Percentiles rank a stretch among this genome's conserved stretches.
Conservation (phyloP, 306 rosid genomes). For the Sicyos baderoa region DNA sequence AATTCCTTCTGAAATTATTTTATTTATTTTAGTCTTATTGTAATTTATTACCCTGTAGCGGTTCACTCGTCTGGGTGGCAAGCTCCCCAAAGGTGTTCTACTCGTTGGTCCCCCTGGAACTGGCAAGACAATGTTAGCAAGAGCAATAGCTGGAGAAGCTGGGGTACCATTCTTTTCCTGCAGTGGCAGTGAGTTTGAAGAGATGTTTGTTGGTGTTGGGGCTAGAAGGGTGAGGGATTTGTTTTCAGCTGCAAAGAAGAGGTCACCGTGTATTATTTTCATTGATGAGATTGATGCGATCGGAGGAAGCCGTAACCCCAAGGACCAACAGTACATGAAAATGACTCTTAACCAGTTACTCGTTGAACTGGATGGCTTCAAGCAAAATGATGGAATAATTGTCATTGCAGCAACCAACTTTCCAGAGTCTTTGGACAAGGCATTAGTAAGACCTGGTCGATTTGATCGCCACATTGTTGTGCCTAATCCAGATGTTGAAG, state of each 20-base stretch:
- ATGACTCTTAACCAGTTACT: constrained; percentile 92
- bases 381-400: constrained; percentile 89
- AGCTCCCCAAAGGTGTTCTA: constrained; percentile 89
- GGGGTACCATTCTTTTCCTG: constrained; percentile 90
- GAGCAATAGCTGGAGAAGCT: constrained; percentile 97
- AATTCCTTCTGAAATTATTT: neutral
- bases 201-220: constrained; percentile 93
- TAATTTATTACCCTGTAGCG: constrained; percentile 48
- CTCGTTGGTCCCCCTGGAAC: constrained; percentile 98
- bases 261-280: constrained; percentile 83
- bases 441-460: constrained; percentile 92
- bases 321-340: constrained; percentile 69
- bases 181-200: constrained; percentile 97
- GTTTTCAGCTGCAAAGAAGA: constrained; percentile 82
- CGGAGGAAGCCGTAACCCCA: constrained; percentile 75
- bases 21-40: constrained; percentile 14
- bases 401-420: constrained; percentile 94
- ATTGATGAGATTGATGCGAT: constrained; percentile 94
- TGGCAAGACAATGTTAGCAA: constrained; percentile 92
- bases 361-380: constrained; percentile 91
- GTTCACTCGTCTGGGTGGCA: constrained; percentile 93
- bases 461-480: constrained; percentile 83
- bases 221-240: constrained; percentile 93
- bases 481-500: constrained; percentile 94
- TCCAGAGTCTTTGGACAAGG: constrained; percentile 82